Conservation (phyloP, 768 basidiomycete genomes). For the Leucogyrophana mollusca region DNA sequence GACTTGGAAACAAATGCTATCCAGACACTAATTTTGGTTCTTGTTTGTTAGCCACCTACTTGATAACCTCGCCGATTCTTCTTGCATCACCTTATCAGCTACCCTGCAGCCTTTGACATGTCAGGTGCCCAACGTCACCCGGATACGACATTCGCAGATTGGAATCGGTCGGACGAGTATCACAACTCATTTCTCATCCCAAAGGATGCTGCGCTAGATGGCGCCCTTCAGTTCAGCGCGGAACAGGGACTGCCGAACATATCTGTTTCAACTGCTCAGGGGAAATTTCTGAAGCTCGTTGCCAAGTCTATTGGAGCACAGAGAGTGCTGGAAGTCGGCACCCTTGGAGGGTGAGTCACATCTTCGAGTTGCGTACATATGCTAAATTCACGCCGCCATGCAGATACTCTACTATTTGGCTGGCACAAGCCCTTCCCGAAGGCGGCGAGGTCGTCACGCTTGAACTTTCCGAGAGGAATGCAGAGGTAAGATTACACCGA, state of each 20-base stretch:
- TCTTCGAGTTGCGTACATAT: too few relatives aligned
- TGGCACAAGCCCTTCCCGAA: constrained; percentile 40
- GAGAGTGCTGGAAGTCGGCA: constrained; percentile 63
- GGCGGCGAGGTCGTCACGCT: constrained; percentile 49
- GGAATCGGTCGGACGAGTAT: constrained; percentile 43
- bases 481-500: constrained; percentile 32
- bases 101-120: too few relatives aligned
- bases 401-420: constrained; percentile 36
- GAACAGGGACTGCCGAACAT: constrained; percentile 49
- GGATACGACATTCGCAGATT: too few relatives aligned
- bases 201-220: constrained; percentile 42
- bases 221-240: constrained; percentile 37
- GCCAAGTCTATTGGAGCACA: constrained; percentile 52
- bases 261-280: constrained; percentile 52
- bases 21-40: too few relatives aligned
- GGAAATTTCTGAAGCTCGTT: constrained; percentile 55
- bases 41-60: too few relatives aligned
- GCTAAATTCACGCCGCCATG: too few relatives aligned
- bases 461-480: constrained; percentile 46
- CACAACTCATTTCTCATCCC: constrained; percentile 55
- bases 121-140: too few relatives aligned
- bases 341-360: constrained; percentile 53
- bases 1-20: too few relatives aligned
- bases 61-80: too few relatives aligned
- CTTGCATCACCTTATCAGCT: too few relatives aligned